Evolutionary conservation across 2,329 filamentous ascomycete genomes (phyloP).

Genomic region (Tolypocladium inflatum): DNA sequence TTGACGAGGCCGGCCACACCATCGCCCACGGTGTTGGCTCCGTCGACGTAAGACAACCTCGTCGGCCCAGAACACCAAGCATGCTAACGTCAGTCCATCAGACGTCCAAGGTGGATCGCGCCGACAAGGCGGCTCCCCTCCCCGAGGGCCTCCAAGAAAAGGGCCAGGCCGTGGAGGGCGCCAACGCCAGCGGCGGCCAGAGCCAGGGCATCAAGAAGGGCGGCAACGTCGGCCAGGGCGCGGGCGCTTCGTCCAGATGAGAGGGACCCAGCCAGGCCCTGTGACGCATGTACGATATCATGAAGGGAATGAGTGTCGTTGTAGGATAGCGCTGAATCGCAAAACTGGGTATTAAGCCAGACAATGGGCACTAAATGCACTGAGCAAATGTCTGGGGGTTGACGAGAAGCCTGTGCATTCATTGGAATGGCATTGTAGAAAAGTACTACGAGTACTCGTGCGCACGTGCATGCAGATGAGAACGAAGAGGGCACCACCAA

Average conservation of each 20-base stretch:
- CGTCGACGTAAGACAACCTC: conserved; percentile 21
- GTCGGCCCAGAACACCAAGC: not conserved
- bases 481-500: too few species aligned
- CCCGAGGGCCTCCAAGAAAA: conserved; percentile 33
- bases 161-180: conserved; percentile 28
- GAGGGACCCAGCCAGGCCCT: not conserved
- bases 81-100: conserved; percentile 7
- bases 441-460: too few species aligned
- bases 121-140: conserved; percentile 39
- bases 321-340: not conserved
- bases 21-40: conserved; percentile 34
- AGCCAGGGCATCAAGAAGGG: conserved; percentile 33
- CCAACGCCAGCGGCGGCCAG: conserved; percentile 32
- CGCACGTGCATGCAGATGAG: too few species aligned
- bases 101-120: conserved; percentile 29
- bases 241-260: conserved; percentile 9
- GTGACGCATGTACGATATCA: not conserved
- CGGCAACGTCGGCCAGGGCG: conserved; percentile 30
- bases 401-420: not conserved
- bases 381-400: not conserved
- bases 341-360: too few species aligned
- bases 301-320: not conserved
- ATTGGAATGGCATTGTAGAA: too few species aligned
- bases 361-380: not conserved
- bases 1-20: conserved; percentile 27